Base-by-base conservation (phyloP, 2,329 filamentous ascomycete species). In the Pseudogymnoascus sp. region DNA sequence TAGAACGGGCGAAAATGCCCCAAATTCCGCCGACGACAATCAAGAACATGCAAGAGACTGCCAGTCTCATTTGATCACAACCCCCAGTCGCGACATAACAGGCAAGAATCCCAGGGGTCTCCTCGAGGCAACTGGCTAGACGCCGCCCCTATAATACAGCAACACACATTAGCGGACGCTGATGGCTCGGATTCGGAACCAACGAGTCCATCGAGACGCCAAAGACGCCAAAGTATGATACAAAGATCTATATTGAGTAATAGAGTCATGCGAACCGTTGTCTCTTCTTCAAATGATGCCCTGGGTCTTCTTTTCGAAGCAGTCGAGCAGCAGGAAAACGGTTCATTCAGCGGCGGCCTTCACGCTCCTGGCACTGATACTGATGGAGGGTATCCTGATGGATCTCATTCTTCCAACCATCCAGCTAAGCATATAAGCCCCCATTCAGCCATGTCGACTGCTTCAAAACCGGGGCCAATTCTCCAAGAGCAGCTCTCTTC, bases 271-370 rank as follows among this genome's bases (percentile, higher is more conserved):
- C 71, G 77, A 57, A 80, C 76, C 0, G 78, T 83, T 8, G 81
- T 83, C 3, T 80, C 80, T 0, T 82, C 78, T 64, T 79, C 79
- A 10, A 82, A 81, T 61, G 80, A 83, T 73, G 81, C 81, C 4
- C 68, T 83, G 36, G 81, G 80, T 60, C 73, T 83, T 17, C 72
- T 83, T 1, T 83, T 82, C 63, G 79, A 82, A 63, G 80, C 80
- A 23, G 79, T 78, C 11, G 70, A 73, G 1, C 76, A 76, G 62
- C 75, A 76, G 60, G 65, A 31, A 47, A 47, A 26, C 21, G 7
- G 42, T 15, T 26, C 19, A 47, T 47, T 47, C 21, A n/a, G 62
- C 47, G 17, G n/a, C 71, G 62, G 77, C 72, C 70, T 78, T 72
- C 68, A 76, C 69, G 47, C 73, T 70, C 23, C 66, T 67, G 59